These are phyloP conservation scores for Phylloporus sp. DNA, from an alignment of 768 basidiomycete species.

Conservation along the genomic window DNA sequence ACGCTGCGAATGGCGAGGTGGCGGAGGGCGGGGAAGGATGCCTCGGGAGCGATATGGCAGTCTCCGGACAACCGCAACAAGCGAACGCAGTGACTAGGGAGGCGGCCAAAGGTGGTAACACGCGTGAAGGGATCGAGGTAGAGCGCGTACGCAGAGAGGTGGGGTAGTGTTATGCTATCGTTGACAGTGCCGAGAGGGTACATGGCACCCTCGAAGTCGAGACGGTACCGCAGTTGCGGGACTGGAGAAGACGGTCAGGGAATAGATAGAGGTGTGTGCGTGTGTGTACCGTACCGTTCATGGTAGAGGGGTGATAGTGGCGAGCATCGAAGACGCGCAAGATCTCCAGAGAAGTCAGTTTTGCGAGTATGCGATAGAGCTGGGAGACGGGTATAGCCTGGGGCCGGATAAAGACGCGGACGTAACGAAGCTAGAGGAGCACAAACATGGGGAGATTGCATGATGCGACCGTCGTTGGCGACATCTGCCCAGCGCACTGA, in stretches of 20 bases:
- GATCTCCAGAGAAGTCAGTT: conserved; percentile 23
- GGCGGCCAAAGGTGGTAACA: conserved; percentile 26
- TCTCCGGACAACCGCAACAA: conserved; percentile 36
- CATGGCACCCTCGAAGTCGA: conserved; percentile 38
- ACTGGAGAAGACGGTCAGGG: conserved; percentile 10
- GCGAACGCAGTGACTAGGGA: conserved; percentile 22
- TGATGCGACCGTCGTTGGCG: conserved; percentile 38
- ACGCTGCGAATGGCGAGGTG: conserved; percentile 31
- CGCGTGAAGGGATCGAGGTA: conserved; percentile 30
- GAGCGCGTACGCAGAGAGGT: conserved; percentile 32
- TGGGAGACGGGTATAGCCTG: conserved; percentile 28
- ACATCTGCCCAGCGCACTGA: conserved; percentile 35
- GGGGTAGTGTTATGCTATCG: neutral
- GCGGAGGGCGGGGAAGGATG: conserved; percentile 17
- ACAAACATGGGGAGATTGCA: conserved; percentile 19
- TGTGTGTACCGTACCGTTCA: conserved; percentile 9
- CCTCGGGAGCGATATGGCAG: conserved; percentile 18
- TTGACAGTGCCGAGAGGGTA: conserved; percentile 21
- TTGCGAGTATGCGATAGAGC: conserved; percentile 29
- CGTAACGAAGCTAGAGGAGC: conserved; percentile 5
- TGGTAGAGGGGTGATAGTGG: conserved; percentile 19
- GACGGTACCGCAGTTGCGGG: conserved; percentile 17
- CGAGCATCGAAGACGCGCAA: conserved; percentile 35
- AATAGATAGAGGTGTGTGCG: neutral
- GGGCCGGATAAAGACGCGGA: conserved; percentile 2